Base-by-base conservation (phyloP, 2,329 filamentous ascomycete species). In the Pyricularia grisea region DNA sequence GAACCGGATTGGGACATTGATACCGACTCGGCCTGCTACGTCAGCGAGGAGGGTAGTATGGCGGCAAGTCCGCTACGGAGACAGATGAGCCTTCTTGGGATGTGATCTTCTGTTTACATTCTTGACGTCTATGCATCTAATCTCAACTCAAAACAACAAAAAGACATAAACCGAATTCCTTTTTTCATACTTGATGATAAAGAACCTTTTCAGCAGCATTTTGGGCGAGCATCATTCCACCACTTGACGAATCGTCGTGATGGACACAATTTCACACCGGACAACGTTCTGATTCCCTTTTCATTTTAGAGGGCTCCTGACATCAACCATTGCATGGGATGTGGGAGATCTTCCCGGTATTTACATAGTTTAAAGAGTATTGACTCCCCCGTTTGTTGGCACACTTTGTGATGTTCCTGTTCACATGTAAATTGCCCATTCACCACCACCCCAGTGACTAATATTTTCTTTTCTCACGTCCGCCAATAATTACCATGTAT, bases 1-100 rank as follows among this genome's bases (percentile, higher is more conserved):
- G 79, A 88, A 66, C 85, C 87, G 6, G 88, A 92, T 71, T 98
- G 95, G 89, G 95, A 99, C 76, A 98, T 99, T 73, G 95, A 98
- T 78, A 94, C 95, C 33, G 94, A 97, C 73, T 89, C 87, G 65
- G 88, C 85, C 55, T 89, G 84, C 76, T 88, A 90, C 76, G 85
- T 87, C 50, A 93, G 90, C 74, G 91, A 93, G 77, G 91, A 92
- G 71, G 89, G 87, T 67, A 90, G 88, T 74, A 86, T 81, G 67
- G 84, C 85, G 67, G 87, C 88, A 14, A 92, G 89, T 74, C 90
- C 90, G 5, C 81, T 92, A 72, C 83, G 88, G 73, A 83, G 90
- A 73, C 89, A 92, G 77, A 91, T 92, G 90, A 92, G 89, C 77
- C 80, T 92, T 73, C 77, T 93, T 72, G 89, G 88, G 70, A 84